Conservation (phyloP, 768 basidiomycete genomes). For the Naganishia friedmannii region DNA sequence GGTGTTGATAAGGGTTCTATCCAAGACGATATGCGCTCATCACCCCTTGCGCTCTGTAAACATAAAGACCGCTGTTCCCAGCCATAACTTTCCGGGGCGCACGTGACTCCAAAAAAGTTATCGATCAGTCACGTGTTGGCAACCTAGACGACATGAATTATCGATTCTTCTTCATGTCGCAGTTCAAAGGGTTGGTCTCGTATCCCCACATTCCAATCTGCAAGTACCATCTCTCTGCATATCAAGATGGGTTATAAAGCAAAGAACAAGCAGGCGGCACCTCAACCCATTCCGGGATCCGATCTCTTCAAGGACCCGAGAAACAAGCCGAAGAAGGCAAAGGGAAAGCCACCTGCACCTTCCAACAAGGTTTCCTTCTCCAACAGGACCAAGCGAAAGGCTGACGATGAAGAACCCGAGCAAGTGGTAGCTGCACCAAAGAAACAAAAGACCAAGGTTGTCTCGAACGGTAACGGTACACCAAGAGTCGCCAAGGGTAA, state of each 20-base stretch:
- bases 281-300: slow-evolving; percentile 43
- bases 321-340: slow-evolving; percentile 37
- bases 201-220: neutral
- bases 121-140: neutral
- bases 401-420: slow-evolving; percentile 23
- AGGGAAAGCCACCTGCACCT: slow-evolving; percentile 37
- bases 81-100: slow-evolving; percentile 5
- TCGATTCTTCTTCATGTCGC: neutral
- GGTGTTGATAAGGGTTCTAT: neutral
- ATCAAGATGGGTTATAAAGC: slow-evolving; percentile 48
- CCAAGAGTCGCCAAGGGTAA: slow-evolving; percentile 29
- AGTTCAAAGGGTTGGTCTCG: neutral
- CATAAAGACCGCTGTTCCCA: neutral
- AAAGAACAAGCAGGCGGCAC: slow-evolving; percentile 47
- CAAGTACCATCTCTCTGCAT: neutral
- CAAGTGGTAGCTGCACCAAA: slow-evolving; percentile 25
- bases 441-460: slow-evolving; percentile 28
- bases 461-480: slow-evolving; percentile 31
- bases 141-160: slow-evolving; percentile 3
- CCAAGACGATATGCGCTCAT: neutral
- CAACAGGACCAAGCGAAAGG: slow-evolving; percentile 28
- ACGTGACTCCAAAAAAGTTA: slow-evolving; percentile 21
- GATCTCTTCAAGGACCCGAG: slow-evolving; percentile 36
- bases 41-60: neutral
- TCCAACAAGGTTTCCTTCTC: slow-evolving; percentile 15